Percentiles rank a stretch among this genome's conserved stretches.
phyloP scores from a whole-genome alignment of 257 asterid species.

The Galeopsis tetrahit region DNA sequence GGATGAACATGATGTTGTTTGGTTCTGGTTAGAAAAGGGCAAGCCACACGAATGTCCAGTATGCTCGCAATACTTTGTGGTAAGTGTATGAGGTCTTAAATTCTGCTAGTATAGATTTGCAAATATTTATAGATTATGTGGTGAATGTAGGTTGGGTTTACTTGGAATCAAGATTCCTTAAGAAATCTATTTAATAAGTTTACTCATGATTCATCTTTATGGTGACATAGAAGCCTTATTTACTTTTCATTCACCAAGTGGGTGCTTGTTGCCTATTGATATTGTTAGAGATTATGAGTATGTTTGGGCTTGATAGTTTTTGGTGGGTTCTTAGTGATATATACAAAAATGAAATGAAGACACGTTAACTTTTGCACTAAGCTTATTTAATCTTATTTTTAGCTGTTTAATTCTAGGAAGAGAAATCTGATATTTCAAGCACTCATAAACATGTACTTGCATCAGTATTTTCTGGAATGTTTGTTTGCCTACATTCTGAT shows the following conservation, averaged over 20 bases:
- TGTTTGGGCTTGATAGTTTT: not conserved
- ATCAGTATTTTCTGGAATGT: not conserved
- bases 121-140: conserved; percentile 46
- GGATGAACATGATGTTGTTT: conserved; percentile 97
- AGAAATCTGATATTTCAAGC: conserved; percentile 1
- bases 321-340: not conserved
- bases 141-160: conserved; percentile 38
- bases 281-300: not conserved
- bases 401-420: not conserved
- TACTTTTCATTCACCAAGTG: not conserved
- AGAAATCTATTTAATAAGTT: not conserved
- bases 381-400: not conserved
- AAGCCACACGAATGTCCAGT: conserved; percentile 96
- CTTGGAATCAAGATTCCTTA: conserved; percentile 45
- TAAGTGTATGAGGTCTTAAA: conserved; percentile 40
- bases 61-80: conserved; percentile 87
- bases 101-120: not conserved
- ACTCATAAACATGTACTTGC: not conserved
- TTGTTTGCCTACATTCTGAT: not conserved
- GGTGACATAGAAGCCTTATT: not conserved
- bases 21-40: conserved; percentile 99
- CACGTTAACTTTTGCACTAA: not conserved
- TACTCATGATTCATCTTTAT: not conserved
- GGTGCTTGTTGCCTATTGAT: not conserved
- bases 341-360: no score